Percentiles rank a stretch among this genome's conserved stretches.
phyloP scores from a whole-genome alignment of 2,329 filamentous ascomycete species.

The Rhynchosporium secalis region DNA sequence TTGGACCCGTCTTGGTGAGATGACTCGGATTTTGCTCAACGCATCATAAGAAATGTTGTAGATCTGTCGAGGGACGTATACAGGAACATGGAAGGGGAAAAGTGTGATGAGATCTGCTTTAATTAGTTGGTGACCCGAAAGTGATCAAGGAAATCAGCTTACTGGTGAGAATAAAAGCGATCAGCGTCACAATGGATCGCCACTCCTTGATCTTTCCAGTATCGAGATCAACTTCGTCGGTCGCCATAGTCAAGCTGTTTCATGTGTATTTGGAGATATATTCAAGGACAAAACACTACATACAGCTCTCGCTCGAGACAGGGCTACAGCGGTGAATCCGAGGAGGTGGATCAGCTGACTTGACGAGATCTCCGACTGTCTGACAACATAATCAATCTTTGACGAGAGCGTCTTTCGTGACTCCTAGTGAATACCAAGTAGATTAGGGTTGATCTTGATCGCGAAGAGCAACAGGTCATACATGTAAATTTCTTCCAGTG shows the following conservation, averaged over 20 bases:
- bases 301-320: background rate
- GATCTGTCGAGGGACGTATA: conserved; percentile 57
- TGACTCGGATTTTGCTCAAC: conserved; percentile 52
- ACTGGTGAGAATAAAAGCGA: conserved; percentile 71
- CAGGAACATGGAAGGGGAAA: conserved; percentile 65
- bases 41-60: conserved; percentile 47
- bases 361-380: background rate
- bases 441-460: background rate
- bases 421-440: background rate
- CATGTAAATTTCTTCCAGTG: background rate
- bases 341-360: conserved; percentile 7
- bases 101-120: conserved; percentile 64
- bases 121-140: too few species aligned
- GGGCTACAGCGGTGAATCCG: background rate
- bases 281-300: background rate
- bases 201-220: conserved; percentile 61
- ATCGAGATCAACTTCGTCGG: conserved; percentile 43
- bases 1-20: conserved; percentile 44
- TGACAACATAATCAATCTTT: background rate
- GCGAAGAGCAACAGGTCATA: background rate
- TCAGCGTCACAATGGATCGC: conserved; percentile 68
- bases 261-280: background rate
- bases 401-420: background rate
- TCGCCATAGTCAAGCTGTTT: background rate
- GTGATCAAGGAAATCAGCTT: conserved; percentile 42